These are phyloP conservation scores for Spiraea crenata DNA, from an alignment of 331 rosid species.

Conservation along the genomic window DNA sequence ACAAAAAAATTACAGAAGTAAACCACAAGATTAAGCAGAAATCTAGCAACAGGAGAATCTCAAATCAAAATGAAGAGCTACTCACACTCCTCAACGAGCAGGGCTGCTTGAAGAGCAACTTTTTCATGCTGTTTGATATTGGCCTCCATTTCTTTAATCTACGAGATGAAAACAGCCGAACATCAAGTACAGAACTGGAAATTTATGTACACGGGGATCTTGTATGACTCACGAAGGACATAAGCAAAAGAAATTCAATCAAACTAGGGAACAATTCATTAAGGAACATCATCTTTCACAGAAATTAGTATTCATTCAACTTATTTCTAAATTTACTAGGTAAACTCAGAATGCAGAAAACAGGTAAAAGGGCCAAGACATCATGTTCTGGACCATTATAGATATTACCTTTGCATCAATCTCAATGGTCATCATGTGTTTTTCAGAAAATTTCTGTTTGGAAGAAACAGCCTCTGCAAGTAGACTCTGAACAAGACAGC, in stretches of 20 bases:
- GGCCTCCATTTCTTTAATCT: slow-evolving; percentile 78
- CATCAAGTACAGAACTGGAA: slow-evolving; percentile 9
- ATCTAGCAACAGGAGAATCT: background rate
- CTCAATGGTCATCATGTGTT: slow-evolving; percentile 63
- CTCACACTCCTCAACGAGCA: slow-evolving; percentile 59
- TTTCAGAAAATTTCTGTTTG: slow-evolving; percentile 47
- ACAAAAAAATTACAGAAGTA: background rate
- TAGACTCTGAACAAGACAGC: slow-evolving; percentile 41
- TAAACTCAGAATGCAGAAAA: slow-evolving; percentile 8
- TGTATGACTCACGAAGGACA: background rate
- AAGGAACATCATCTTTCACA: background rate
- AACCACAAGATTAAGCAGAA: background rate
- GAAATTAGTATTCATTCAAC: background rate
- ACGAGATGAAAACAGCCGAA: slow-evolving; percentile 25
- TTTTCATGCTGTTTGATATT: slow-evolving; percentile 73
- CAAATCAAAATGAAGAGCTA: slow-evolving; percentile 17
- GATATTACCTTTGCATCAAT: slow-evolving; percentile 76
- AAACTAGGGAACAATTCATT: background rate
- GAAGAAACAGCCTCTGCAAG: slow-evolving; percentile 63
- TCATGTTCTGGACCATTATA: slow-evolving; percentile 13
- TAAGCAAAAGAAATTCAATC: background rate
- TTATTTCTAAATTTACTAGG: background rate
- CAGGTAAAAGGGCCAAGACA: background rate
- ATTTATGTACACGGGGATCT: background rate
- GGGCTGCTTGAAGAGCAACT: slow-evolving; percentile 61